phyloP scores from a whole-genome alignment of 306 rosid genomes.

The Gynostemma pentaphyllum region DNA sequence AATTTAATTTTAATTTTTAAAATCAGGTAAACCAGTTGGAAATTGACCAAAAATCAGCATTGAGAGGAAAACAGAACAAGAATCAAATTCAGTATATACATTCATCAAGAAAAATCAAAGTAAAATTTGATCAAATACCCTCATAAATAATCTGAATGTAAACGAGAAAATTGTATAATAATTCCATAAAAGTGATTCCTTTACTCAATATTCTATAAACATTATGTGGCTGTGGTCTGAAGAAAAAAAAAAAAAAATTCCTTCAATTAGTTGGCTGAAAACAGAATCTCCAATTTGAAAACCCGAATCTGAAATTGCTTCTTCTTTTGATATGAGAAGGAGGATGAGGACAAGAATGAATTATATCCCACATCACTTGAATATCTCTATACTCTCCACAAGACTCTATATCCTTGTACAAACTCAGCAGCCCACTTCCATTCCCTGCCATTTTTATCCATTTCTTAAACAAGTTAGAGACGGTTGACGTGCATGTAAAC shows the following conservation, averaged over 20 bases:
- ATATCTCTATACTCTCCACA: slow-evolving; percentile 73
- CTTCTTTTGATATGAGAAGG: slow-evolving; percentile 14
- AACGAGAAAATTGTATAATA: no score
- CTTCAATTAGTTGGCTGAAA: slow-evolving; percentile 29
- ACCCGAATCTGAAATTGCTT: slow-evolving; percentile 6
- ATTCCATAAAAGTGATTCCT: neutral
- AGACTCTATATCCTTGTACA: slow-evolving; percentile 65
- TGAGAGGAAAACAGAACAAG: neutral
- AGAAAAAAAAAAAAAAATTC: neutral
- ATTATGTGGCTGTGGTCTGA: neutral
- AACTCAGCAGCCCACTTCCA: slow-evolving; percentile 40
- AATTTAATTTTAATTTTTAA: no score
- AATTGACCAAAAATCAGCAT: no score
- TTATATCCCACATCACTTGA: slow-evolving; percentile 82
- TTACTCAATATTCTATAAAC: neutral
- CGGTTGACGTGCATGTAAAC: no score
- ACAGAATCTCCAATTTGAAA: slow-evolving; percentile 29
- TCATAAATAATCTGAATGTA: no score
- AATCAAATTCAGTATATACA: neutral
- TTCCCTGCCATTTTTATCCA: slow-evolving; percentile 30
- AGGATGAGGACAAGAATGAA: slow-evolving; percentile 52
- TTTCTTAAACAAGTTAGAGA: slow-evolving; percentile 6
- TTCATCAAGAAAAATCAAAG: neutral
- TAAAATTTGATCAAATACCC: neutral
- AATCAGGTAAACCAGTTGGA: no score